Evolutionary conservation across 352 stramenopile genomes (phyloP), one percentile per base, ranked within the genome.

Genomic region (Phytophthora chlamydospora): DNA sequence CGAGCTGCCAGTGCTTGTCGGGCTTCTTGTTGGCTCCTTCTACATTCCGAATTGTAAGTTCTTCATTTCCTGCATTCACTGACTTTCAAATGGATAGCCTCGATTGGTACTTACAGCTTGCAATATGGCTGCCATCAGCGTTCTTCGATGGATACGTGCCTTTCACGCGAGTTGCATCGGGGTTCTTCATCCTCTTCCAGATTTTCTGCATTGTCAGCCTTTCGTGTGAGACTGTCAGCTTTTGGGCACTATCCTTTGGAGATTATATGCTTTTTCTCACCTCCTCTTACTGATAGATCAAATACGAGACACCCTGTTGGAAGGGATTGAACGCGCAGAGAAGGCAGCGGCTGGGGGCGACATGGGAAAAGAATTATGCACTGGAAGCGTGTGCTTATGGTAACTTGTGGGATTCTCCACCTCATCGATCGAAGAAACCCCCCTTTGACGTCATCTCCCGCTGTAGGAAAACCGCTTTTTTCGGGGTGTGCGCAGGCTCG

Each of bases 161-260:
- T 46, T 85, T 83, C 24, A 56, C 82, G 0, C 63, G 79, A 8
- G 73, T 91, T 2, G 55, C 76, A 2, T 93, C 84, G 1, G 73
- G 78, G 0, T 68, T 85, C 47, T 94, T 92, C 71, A 89, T 91
- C 38, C 73, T 92, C 27, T 90, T 94, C 45, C 81, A 90, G 62
- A 87, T 94, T 43, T 67, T 89, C 46, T 88, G 77, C 54, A 90
- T 93, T 64, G 73, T 91, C 58, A 85, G 84, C 51, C 78, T 83
- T 17, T 84, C 80, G 32, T 91, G 84, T 91, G 44, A 76, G 68
- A 89, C 3, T 6, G 8, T n/a, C n/a, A n/a, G 16, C 9, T 34
- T 13, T 35, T 33, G 29, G 21, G 13, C 38, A 38, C 44, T 21
- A 13, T 31, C 43, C 19, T 4, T 33, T 40, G 8, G 33, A 16